Evolutionary conservation across 805 yeast genomes (phyloP), one percentile per base, ranked within the genome.

Genomic region (Saitoella complicata): DNA sequence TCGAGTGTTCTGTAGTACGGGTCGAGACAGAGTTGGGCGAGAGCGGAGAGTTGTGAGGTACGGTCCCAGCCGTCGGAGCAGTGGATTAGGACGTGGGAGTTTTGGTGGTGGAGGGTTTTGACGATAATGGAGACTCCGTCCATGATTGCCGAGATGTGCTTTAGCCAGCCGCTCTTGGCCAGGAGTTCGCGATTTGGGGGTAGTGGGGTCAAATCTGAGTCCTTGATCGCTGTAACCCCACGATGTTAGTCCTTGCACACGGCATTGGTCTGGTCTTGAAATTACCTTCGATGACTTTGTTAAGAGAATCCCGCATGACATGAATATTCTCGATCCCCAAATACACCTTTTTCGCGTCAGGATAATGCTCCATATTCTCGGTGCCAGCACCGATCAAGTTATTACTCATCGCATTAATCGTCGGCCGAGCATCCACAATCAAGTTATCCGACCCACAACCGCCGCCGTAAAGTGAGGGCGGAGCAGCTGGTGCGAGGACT

Each of bases 61-160:
- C 98, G 68, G 58, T 91, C 98, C 98, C 98, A 91, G 1, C 98
- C 98, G 64, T 91, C 98, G 0, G 96, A 85, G 59, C 98, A 91
- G 64, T 91, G 98, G 5, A 91, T 72, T 7, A 91, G 58, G 4
- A 88, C 70, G 58, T 88, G 93, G 12, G 91, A 80, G 49, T 78
- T 75, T 59, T 85, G 84, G 53, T 79, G 73, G 44, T 83, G 82
- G 21, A 91, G 71, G n/a, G 88, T 80, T 55, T 84, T 80, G 30
- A 80, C 75, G 40, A 91, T 72, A 34, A 81, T 70, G 45, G 82
- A 87, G 0, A 86, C 80, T 0, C 93, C 78, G 41, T 76, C 76
- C 42, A 91, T 60, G 34, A 88, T 68, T 13, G 80, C 68, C 7
- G 76, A 67, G 2, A 84, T 64, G 48, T 84, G 76, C 54, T 75